Conservation (phyloP, 768 basidiomycete genomes). For the Auriscalpium vulgare region DNA sequence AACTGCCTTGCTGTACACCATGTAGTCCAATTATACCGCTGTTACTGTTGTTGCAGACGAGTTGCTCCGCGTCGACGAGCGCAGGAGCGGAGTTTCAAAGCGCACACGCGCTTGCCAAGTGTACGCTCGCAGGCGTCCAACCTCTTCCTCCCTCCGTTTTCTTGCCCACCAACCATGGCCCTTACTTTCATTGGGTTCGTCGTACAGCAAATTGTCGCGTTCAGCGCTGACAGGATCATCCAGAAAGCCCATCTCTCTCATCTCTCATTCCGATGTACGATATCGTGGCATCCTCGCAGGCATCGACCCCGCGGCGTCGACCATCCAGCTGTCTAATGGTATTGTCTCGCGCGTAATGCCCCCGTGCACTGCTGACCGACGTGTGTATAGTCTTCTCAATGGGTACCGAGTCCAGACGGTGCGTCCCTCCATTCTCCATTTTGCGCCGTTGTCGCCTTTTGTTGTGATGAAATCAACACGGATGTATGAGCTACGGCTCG, state of each 20-base stretch:
- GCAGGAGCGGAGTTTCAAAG: slow-evolving; percentile 13
- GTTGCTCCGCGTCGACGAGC: background rate
- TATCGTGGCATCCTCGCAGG: slow-evolving; percentile 84
- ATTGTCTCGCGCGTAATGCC: slow-evolving; percentile 10
- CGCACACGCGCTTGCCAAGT: background rate
- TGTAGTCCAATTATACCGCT: background rate
- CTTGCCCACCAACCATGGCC: slow-evolving; percentile 9
- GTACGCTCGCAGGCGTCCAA: background rate
- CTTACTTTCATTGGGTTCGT: slow-evolving; percentile 16
- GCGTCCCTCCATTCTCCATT: slow-evolving; percentile 21
- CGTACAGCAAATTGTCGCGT: no score
- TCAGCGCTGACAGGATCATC: slow-evolving; percentile 9
- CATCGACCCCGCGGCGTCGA: slow-evolving; percentile 78
- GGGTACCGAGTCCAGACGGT: slow-evolving; percentile 83
- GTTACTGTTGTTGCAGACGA: no score
- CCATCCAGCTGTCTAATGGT: slow-evolving; percentile 87
- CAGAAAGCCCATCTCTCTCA: slow-evolving; percentile 84
- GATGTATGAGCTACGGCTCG: slow-evolving; percentile 32
- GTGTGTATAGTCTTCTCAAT: slow-evolving; percentile 59
- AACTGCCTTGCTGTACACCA: background rate
- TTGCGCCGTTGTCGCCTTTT: background rate
- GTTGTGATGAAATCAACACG: slow-evolving; percentile 29
- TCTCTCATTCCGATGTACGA: slow-evolving; percentile 86
- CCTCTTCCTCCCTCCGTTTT: background rate
- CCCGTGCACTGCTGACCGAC: background rate